phyloP scores from a whole-genome alignment of 179 eudicot species.

The Nepenthes alata region DNA sequence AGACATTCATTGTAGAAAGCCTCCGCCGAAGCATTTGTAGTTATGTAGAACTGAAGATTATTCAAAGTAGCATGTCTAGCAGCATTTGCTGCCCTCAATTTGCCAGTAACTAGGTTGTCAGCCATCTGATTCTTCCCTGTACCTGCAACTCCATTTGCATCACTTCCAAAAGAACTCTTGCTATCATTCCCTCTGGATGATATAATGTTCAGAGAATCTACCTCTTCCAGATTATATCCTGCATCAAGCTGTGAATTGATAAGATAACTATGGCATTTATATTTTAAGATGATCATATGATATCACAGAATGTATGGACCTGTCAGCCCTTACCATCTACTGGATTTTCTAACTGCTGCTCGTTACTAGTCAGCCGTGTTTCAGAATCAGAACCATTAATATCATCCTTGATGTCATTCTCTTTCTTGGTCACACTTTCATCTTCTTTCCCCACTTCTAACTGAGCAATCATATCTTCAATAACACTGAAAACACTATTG shows the following conservation, averaged over 20 bases:
- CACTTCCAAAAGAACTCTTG: slow-evolving; percentile 8
- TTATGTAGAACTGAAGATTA: slow-evolving; percentile 16
- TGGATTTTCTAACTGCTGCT: slow-evolving; percentile 15
- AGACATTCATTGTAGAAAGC: slow-evolving; percentile 36
- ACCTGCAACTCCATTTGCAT: slow-evolving; percentile 9
- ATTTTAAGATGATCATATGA: slow-evolving; percentile 5
- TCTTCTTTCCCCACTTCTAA: slow-evolving; percentile 43
- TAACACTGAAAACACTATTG: slow-evolving; percentile 73
- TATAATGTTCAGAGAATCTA: slow-evolving; percentile 11
- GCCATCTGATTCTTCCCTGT: slow-evolving; percentile 10
- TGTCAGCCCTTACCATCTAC: slow-evolving; percentile 14
- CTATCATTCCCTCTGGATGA: slow-evolving; percentile 7
- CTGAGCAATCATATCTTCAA: slow-evolving; percentile 76
- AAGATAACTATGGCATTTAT: slow-evolving; percentile 12
- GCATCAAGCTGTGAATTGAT: slow-evolving; percentile 31
- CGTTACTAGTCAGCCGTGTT: slow-evolving; percentile 11
- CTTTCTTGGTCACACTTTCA: slow-evolving; percentile 16
- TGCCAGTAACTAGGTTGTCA: slow-evolving; percentile 13
- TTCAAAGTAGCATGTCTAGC: slow-evolving; percentile 7
- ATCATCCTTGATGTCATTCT: slow-evolving; percentile 15
- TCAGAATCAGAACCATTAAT: slow-evolving; percentile 13
- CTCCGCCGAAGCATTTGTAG: slow-evolving; percentile 26
- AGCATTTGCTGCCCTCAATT: slow-evolving; percentile 12
- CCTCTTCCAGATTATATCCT: slow-evolving; percentile 20
- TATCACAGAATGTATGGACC: slow-evolving; percentile 6